Evolutionary conservation across 202 grass and related monocot genomes (phyloP).

Genomic region (Miscanthus sacchariflorus): DNA sequence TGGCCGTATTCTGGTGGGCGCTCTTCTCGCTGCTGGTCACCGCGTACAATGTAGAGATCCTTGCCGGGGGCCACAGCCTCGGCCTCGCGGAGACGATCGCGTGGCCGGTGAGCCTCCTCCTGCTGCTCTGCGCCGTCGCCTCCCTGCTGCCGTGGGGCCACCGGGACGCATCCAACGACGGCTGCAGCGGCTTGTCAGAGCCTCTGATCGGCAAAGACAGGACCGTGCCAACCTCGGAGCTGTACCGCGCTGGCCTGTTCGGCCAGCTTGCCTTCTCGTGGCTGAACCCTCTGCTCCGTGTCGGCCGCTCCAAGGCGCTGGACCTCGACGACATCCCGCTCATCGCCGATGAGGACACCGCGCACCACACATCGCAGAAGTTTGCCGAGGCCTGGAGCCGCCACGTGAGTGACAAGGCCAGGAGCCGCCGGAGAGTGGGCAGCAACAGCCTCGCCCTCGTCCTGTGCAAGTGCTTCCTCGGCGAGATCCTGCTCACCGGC

Average conservation of each 20-base stretch:
- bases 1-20: conserved; percentile 74
- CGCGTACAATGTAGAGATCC: conserved; percentile 60
- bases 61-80: conserved; percentile 25
- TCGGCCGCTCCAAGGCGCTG: conserved; percentile 70
- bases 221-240: conserved; percentile 37
- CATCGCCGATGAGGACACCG: conserved; percentile 67
- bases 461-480: conserved; percentile 64
- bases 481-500: conserved; percentile 66
- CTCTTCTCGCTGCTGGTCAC: conserved; percentile 67
- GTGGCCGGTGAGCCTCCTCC: conserved; percentile 68
- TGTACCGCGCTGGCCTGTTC: conserved; percentile 58
- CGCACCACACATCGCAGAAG: conserved; percentile 46
- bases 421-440: conserved; percentile 22
- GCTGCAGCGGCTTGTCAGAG: conserved; percentile 42
- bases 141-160: conserved; percentile 30
- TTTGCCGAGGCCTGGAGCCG: conserved; percentile 62
- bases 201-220: conserved; percentile 52
- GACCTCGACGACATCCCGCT: conserved; percentile 70
- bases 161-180: not conserved
- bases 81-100: conserved; percentile 51
- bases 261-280: conserved; percentile 81
- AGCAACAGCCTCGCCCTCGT: conserved; percentile 54
- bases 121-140: conserved; percentile 57
- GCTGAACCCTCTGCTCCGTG: conserved; percentile 76
- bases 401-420: conserved; percentile 55